Evolutionary conservation across 192 early-diverging fungal genomes (phyloP), one percentile per base, ranked within the genome.

Genomic region (Umbelopsis sp.): DNA sequence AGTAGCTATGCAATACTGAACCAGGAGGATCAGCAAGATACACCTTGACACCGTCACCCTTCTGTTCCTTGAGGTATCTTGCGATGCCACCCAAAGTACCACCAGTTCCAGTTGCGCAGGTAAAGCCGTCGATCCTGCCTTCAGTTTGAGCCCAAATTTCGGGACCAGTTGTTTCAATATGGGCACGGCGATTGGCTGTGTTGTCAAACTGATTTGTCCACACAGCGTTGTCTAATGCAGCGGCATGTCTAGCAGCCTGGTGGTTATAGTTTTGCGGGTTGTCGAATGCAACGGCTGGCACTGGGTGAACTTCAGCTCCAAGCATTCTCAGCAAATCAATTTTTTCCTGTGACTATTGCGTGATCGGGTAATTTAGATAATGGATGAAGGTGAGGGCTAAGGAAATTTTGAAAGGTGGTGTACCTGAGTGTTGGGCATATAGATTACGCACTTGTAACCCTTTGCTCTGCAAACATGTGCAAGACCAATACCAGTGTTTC

Each of bases 191-290:
- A 77, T 98, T 98, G 43, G 94, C 95, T 12, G 80, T 83, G 80
- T 96, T 97, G 77, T 98, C 96, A 73, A 98, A 98, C 74, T 98
- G 96, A 79, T 98, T 95, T 10, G 96, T 96, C 94, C 95, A 98
- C 24, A 95, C 95, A 16, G 94, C 95, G 76, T 96, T 96, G 16
- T 85, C 75, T 16, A 93, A 70, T 0, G 82, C 75, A 70, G 92
- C 87, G n/a, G 96, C 96, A 75, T 87, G 91, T 31, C 93, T 84
- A 59, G 78, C 81, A 17, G 95, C 96, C 74, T 97, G 94, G 76
- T 97, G 95, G 82, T 97, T 98, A 83, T 96, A 98, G 83, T 98
- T 97, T 45, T 89, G 78, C 1, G 96, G 92, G 75, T 98, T 90
- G 25, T 95, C 94, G 71, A 93, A 96, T 3, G 95, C 89, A 6